Evolutionary conservation across 306 rosid species (phyloP), one percentile per base, ranked within the genome.

Genomic region (Senna siamea): DNA sequence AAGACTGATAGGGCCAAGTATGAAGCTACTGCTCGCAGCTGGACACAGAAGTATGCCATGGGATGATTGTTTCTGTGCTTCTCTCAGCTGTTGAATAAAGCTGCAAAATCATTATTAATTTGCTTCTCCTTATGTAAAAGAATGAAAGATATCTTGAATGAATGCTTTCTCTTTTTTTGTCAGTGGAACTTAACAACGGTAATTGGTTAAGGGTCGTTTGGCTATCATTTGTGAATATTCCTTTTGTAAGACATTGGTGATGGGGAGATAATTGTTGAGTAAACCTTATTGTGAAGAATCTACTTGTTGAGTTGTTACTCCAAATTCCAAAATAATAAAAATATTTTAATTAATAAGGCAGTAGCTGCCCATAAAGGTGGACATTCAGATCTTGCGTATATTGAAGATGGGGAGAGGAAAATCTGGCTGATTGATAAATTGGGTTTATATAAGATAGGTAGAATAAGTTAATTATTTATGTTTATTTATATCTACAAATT

Each of bases 21-120:
- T 58, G 98, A 92, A 78, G 67, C 92, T n/a, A 92, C 96, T n/a
- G 94, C 98, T 66, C 98, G 94, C 85, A 90, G 94, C 80, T 92
- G 98, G 96, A 84, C 96, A 7, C 94, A 90, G 77, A 92, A 90
- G 86, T 92, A 92, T 57, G 89, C 96, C 66, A 90, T 88, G 96
- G 92, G 96, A 66, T 92, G 85, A 90, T 28, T 35, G 47, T 43
- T 15, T n/a, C 37, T 37, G 50, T 44, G 50, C 50, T 8, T 35
- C 8, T 48, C 20, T 23, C 54, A 23, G 76, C 79, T 20, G 74
- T 73, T 69, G 35, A 61, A 44, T 67, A 75, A 56, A 43, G 66
- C 58, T 60, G 37, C 32, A 14, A 68, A 70, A 54, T 77, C 73
- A 66, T 76, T 69, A 60, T 26, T 26, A 26, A 26, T 63, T 66